Evolutionary conservation across 192 early-diverging fungal species (phyloP), one percentile per base, ranked within the genome.

Genomic region (Haplosporangium gracile): DNA sequence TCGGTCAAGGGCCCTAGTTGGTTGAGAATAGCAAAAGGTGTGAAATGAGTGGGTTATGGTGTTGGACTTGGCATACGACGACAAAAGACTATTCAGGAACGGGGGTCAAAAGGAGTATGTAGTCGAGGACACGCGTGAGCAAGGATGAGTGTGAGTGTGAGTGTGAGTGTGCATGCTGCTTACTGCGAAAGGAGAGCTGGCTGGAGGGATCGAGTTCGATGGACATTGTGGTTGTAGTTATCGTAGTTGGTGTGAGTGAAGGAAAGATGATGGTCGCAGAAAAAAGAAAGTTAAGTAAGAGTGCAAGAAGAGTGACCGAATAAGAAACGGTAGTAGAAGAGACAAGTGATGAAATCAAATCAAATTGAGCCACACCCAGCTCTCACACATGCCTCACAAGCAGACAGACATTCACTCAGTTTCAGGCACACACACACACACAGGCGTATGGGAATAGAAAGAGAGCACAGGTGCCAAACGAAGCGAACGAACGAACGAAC

Each of bases 1-100:
- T 87, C 81, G 76, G 92, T 92, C 78, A 96, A 93, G 32, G 95
- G 95, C 82, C 93, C 94, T 94, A 88, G 39, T 76, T 8, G 16
- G 36, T 65, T 70, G 18, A 34, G 42, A 79, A 57, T 57, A 78
- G 29, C 24, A 49, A 26, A 36, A 29, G 43, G 22, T 0, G n/a
- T n/a, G 9, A 29, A 65, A 32, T 57, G 60, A 26, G 60, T 32
- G 29, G 32, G 60, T 26, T 65, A 22, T n/a, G 4, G 55, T 7
- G 55, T 2, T 65, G n/a, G n/a, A 32, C 60, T 65, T 65, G 60
- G 60, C 60, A 65, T 18, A 51, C 3, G 49, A 55, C 18, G 13
- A 53, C 36, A 47, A 45, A 22, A 18, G 29, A 29, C 6, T 49
- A 24, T 34, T 36, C 36, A 43, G 10, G 49, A 32, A 69, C n/a